A percentile compares a stretch with the other conserved stretches of the same genome.
phyloP scores from a whole-genome alignment of 495 filamentous ascomycete species.

The Tricharina praecox region DNA sequence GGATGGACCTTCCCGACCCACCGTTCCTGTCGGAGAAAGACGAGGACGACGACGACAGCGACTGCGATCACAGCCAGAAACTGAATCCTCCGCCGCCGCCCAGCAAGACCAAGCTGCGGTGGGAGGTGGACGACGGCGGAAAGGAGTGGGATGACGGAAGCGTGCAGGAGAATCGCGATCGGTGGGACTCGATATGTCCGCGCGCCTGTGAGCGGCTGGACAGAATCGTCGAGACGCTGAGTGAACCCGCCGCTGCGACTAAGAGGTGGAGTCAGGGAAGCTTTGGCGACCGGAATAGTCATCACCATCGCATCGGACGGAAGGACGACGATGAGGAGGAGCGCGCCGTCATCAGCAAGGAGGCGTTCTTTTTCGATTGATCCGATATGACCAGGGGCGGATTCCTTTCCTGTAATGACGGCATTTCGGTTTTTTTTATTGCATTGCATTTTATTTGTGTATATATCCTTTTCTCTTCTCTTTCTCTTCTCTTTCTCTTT shows the following conservation, averaged over 20 bases:
- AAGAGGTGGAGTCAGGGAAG: background rate
- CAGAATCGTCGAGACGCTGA: background rate
- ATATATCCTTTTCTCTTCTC: too few species aligned
- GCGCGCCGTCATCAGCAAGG: background rate
- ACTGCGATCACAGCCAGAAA: background rate
- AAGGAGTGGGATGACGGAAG: background rate
- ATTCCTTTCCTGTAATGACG: too few species aligned
- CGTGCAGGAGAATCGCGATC: background rate
- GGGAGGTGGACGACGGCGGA: background rate
- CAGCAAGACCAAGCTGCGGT: background rate
- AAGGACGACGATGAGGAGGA: background rate
- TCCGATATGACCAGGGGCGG: background rate
- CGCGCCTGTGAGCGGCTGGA: too few species aligned
- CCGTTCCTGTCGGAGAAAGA: conserved; percentile 3
- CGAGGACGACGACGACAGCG: background rate
- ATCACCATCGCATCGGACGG: too few species aligned
- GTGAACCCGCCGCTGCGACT: background rate
- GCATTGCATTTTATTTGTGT: background rate
- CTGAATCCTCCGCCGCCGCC: too few species aligned
- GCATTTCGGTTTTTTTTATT: too few species aligned
- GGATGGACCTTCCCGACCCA: conserved; percentile 1
- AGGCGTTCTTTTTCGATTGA: background rate
- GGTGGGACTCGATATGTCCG: too few species aligned
- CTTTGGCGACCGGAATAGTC: background rate
- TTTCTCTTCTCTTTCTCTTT: too few species aligned